These are phyloP conservation scores for Vitis rupestris DNA, from an alignment of 164 flowering plant species.

Conservation along the genomic window DNA sequence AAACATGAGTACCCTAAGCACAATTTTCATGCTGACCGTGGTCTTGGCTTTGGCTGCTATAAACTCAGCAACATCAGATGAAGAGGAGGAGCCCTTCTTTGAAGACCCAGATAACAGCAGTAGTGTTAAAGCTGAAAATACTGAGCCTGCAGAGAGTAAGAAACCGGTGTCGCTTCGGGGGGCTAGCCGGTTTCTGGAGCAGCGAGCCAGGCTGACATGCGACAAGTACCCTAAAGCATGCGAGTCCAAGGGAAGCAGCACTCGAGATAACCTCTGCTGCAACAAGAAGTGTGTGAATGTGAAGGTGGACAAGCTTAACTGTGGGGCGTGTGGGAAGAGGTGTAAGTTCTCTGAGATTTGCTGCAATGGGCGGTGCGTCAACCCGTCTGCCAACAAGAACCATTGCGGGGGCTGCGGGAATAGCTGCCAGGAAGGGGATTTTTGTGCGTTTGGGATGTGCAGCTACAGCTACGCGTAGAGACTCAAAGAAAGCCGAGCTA, in stretches of 20 bases:
- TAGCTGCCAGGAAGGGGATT: constrained; percentile 32
- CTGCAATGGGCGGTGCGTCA: constrained; percentile 49
- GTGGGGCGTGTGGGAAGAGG: constrained; percentile 46
- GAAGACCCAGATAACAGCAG: too few relatives aligned
- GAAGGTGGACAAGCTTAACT: constrained; percentile 31
- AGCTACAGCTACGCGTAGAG: constrained; percentile 23
- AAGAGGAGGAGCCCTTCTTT: too few relatives aligned
- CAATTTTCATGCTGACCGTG: constrained; percentile 7
- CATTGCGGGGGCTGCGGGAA: constrained; percentile 43
- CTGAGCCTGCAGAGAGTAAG: too few relatives aligned
- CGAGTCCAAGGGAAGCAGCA: constrained; percentile 31
- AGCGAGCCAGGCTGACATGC: not conserved
- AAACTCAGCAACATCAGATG: too few relatives aligned
- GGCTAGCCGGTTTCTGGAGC: too few relatives aligned
- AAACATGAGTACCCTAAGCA: constrained; percentile 10
- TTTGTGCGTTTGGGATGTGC: constrained; percentile 39
- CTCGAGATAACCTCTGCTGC: constrained; percentile 44
- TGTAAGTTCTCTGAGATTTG: constrained; percentile 40
- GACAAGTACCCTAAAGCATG: constrained; percentile 39
- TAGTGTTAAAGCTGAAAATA: too few relatives aligned
- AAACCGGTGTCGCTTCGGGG: too few relatives aligned
- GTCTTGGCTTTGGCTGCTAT: constrained; percentile 10
- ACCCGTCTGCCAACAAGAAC: constrained; percentile 12
- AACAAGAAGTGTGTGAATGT: constrained; percentile 48
- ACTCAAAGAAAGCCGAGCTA: too few relatives aligned